Base-by-base conservation (phyloP, 2,329 filamentous ascomycete genomes). In the Aureobasidium sp. region DNA sequence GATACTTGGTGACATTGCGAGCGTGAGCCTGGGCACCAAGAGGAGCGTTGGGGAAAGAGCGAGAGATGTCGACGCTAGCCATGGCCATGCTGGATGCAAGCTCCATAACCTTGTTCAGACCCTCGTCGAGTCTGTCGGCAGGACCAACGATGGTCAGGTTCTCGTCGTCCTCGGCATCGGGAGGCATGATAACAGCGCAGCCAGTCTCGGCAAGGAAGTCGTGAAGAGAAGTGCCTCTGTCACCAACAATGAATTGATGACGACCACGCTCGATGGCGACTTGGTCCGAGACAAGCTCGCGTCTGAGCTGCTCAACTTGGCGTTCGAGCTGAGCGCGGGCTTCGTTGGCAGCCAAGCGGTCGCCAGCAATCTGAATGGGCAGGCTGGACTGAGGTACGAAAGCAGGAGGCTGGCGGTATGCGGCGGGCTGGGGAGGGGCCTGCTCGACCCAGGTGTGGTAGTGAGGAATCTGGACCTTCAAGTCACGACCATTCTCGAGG, bases 211-310 rank as follows among this genome's bases (percentile, higher is more conserved):
- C 83, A 66, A 97, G 86, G 79, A 99, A 97, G 49, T 96, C 86
- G 62, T 97, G 86, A 37, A 90, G 80, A 21, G 90, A 86, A 64
- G 89, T 83, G 64, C 90, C 91, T 64, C 87, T 84, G 64, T 93
- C 86, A 57, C 93, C 93, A 65, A 96, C 86, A 70, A 99, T 94
- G 79, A 97, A 97, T 73, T 96, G 92, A 73, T 97, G 94, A 57
- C 91, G 86, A 53, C 90, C 91, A 65, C 88, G 87, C 73, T 93
- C 89, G 67, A 97, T 90, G 6, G 88, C 84, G 45, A 91, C 79
- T 73, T 95, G 87, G 67, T 94, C 86, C 53, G 94, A 79, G 45
- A 87, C 84, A 54, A 97, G 79, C 71, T 90, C 85, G 63, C 85
- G 84, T 67, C 87, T 86, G 27, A 99, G 83, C 70, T 93, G 83